Evolutionary conservation across 345 rosid species (phyloP).

Genomic region (Salix brachista): DNA sequence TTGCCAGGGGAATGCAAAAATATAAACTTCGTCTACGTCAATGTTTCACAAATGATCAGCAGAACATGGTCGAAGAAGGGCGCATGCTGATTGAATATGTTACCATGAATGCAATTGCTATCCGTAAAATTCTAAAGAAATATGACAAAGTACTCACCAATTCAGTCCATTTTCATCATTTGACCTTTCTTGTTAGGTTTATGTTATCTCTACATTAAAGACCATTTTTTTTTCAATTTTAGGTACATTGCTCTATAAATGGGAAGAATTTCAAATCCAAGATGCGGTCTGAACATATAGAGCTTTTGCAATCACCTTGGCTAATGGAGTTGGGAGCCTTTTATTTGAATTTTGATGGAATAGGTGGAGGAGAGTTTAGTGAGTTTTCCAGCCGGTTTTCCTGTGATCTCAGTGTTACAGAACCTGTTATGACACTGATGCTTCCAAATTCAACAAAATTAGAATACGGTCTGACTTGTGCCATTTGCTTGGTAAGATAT

Average conservation of each 20-base stretch:
- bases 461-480: constrained; percentile 78
- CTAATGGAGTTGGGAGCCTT: constrained; percentile 89
- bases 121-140: constrained; percentile 86
- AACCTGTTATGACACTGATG: constrained; percentile 52
- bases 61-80: constrained; percentile 62
- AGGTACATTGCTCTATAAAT: constrained; percentile 80
- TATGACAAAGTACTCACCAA: constrained; percentile 65
- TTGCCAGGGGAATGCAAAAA: constrained; percentile 69
- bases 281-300: constrained; percentile 76
- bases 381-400: constrained; percentile 51
- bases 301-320: constrained; percentile 95
- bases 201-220: neutral
- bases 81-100: constrained; percentile 69
- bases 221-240: constrained; percentile 5
- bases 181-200: neutral
- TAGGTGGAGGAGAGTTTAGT: constrained; percentile 39
- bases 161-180: neutral
- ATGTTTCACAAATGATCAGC: constrained; percentile 60
- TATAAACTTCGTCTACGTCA: constrained; percentile 46
- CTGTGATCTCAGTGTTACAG: constrained; percentile 46
- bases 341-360: constrained; percentile 57
- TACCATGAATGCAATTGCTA: constrained; percentile 83
- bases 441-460: constrained; percentile 59
- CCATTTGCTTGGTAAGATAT: constrained; percentile 69
- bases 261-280: constrained; percentile 78